These are phyloP conservation scores for Aspergillus aculeatus DNA, from an alignment of 2,329 filamentous ascomycete species.

Conservation along the genomic window DNA sequence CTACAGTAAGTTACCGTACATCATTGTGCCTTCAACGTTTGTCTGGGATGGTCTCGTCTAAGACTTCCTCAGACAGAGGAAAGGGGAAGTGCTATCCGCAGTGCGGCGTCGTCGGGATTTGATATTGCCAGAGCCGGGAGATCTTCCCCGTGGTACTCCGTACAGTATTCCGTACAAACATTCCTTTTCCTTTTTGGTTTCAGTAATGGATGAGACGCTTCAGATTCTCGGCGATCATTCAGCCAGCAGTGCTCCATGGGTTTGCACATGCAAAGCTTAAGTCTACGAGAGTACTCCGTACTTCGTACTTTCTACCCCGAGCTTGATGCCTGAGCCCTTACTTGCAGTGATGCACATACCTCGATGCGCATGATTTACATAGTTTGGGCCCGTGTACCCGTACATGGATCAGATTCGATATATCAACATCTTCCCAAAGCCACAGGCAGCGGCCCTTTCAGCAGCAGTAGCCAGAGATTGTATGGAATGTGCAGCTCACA, in stretches of 20 bases:
- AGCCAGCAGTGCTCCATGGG: not conserved
- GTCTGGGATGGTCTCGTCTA: too few species aligned
- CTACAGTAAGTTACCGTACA: too few species aligned
- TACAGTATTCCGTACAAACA: too few species aligned
- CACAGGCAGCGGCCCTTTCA: too few species aligned
- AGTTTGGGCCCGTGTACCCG: not conserved
- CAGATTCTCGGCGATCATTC: not conserved
- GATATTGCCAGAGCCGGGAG: too few species aligned
- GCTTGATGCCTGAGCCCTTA: not conserved
- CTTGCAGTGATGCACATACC: not conserved
- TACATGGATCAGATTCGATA: not conserved
- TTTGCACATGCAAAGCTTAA: not conserved
- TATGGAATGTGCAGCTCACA: not conserved
- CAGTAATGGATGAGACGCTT: not conserved
- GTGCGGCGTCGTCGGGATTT: too few species aligned
- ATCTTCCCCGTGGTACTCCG: too few species aligned
- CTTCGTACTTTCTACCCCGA: too few species aligned
- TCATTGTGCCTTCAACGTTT: too few species aligned
- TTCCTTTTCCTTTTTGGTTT: too few species aligned
- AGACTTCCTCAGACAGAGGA: too few species aligned
- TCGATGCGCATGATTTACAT: not conserved
- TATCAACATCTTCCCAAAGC: not conserved
- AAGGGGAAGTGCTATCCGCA: too few species aligned
- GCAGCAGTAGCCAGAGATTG: not conserved
- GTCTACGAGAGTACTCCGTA: not conserved